Conservation (phyloP, 257 asterid species). For the Craterostigma plantagineum region DNA sequence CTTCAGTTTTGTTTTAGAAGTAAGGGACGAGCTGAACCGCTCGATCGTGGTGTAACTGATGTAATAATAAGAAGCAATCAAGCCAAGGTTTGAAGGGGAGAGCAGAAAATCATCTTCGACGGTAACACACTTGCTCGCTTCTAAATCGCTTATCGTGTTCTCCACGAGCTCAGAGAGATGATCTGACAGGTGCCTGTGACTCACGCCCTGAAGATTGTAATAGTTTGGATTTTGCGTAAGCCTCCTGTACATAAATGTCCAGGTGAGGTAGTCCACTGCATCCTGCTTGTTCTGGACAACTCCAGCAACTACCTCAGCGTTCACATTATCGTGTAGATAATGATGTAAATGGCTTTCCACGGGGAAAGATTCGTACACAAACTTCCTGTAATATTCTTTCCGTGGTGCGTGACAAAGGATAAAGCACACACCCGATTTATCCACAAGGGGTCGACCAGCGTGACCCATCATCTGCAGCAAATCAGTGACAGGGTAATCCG, state of each 20-base stretch:
- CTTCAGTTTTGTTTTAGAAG: constrained; percentile 38
- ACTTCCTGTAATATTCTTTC: constrained; percentile 36
- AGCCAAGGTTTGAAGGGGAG: constrained; percentile 35
- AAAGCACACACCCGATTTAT: constrained; percentile 43
- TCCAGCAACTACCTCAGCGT: constrained; percentile 45
- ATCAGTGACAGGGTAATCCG: constrained; percentile 44
- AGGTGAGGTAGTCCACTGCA: constrained; percentile 46
- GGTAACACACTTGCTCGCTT: constrained; percentile 33
- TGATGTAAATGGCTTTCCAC: constrained; percentile 55
- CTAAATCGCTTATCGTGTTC: constrained; percentile 31
- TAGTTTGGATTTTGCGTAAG: constrained; percentile 44
- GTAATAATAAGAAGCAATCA: constrained; percentile 36
- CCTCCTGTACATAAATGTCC: constrained; percentile 44
- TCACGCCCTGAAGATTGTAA: constrained; percentile 46
- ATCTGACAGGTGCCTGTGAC: constrained; percentile 45
- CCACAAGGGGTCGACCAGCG: constrained; percentile 42
- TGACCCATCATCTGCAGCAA: constrained; percentile 58
- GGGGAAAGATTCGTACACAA: constrained; percentile 41
- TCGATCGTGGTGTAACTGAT: constrained; percentile 48
- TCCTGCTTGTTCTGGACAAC: constrained; percentile 47
- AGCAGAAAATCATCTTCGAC: constrained; percentile 21
- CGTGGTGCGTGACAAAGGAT: constrained; percentile 53
- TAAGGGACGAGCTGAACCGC: constrained; percentile 37
- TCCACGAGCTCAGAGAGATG: constrained; percentile 48
- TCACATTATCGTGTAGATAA: constrained; percentile 38